Evolutionary conservation across 2,329 filamentous ascomycete species (phyloP), one percentile per base, ranked within the genome.

Genomic region (Fusarium floridanum): DNA sequence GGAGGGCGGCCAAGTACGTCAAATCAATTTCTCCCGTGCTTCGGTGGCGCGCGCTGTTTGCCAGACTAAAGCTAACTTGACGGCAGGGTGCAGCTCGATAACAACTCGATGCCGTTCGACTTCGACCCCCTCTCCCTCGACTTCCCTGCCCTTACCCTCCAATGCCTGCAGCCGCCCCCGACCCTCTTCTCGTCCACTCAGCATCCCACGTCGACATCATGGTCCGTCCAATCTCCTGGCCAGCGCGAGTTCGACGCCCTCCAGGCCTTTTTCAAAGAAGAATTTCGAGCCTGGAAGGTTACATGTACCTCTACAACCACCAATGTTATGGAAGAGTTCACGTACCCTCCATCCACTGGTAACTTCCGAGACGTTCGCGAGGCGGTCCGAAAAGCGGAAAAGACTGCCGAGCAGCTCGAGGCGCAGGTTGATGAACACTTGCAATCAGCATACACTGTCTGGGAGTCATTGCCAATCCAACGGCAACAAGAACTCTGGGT

Each of bases 51-150:
- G 48, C 17, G 27, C 11, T 17, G 22, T 48, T 60, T 45, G 45
- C 48, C 5, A 34, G 45, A 56, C 68, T 77, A 73, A 78, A 53
- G 48, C 48, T 53, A 53, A 53, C 70, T 60, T 67, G 17, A 69
- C 43, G 34, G 24, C 71, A 91, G 90, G 76, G 86, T 88, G 77
- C 86, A 90, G 56, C 84, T 91, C 59, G 87, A 91, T 70, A 85
- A 87, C 74, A 84, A 85, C 61, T 88, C 88, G 10, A 85, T 86
- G 76, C 90, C 91, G 4, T 92, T 92, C 77, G 93, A 96, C 74
- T 97, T 98, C 83, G 94, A 98, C 75, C 93, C 96, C 37, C 90
- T 95, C 70, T 88, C 93, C 6, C 91, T 97, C 81, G 95, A 95
- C 69, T 98, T 98, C 78, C 95, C 95, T 8, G 92, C 93, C 8